These are phyloP conservation scores for Leccinum angustisporum DNA, from an alignment of 1,284 basidiomycete species.

Conservation along the genomic window DNA sequence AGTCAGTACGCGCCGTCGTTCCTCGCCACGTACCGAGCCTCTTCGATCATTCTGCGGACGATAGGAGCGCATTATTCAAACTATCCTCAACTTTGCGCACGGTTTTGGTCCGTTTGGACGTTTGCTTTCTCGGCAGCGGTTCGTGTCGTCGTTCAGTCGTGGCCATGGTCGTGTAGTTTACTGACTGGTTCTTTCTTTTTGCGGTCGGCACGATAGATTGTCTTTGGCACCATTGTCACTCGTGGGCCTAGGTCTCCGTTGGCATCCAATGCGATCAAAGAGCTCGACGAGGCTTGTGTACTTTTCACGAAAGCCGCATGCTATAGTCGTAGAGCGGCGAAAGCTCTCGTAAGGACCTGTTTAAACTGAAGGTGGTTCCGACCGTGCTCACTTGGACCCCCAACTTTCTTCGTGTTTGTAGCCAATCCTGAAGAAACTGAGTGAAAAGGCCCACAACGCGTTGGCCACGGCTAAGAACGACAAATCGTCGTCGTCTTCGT, in stretches of 20 bases:
- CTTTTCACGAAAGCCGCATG: conserved; percentile 57
- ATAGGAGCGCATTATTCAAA: conserved; percentile 53
- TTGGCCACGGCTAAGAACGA: conserved; percentile 41
- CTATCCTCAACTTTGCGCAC: conserved; percentile 50
- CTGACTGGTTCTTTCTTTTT: conserved; percentile 7
- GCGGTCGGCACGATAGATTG: conserved; percentile 42
- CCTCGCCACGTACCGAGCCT: conserved; percentile 59
- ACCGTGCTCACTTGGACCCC: conserved; percentile 3
- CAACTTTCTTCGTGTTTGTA: conserved; percentile 23
- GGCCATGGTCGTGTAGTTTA: background rate
- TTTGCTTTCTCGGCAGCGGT: conserved; percentile 65
- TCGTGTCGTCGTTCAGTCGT: conserved; percentile 23
- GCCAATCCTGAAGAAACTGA: conserved; percentile 54
- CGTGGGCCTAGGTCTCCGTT: conserved; percentile 60
- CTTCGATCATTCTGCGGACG: conserved; percentile 56
- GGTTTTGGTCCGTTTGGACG: conserved; percentile 66
- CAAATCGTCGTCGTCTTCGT: conserved; percentile 10
- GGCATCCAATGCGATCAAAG: conserved; percentile 57
- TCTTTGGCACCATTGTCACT: conserved; percentile 66
- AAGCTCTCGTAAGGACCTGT: conserved; percentile 51
- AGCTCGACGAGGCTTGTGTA: conserved; percentile 59
- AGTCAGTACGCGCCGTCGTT: conserved; percentile 64
- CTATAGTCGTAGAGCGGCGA: conserved; percentile 56
- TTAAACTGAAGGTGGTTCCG: background rate
- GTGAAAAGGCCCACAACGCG: conserved; percentile 55